Base-by-base conservation (phyloP, 495 filamentous ascomycete species). In the Podospora conica region DNA sequence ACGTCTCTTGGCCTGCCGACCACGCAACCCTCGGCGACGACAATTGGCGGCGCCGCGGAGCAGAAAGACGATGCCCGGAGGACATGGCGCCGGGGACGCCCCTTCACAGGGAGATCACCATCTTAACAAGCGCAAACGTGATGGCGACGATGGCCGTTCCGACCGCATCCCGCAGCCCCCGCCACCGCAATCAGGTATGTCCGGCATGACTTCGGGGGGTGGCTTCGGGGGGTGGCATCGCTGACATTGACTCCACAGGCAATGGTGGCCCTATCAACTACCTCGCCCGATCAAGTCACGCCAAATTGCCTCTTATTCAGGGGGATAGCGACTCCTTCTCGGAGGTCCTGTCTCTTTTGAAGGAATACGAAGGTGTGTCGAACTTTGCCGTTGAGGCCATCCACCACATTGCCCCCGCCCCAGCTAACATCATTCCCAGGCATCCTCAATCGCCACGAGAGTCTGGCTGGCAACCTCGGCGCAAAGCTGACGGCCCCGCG, bases 401-500 rank as follows among this genome's bases (percentile, higher is more conserved):
- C 53, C 12, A 27, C 22, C 18, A 28, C 12, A 5, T n/a, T 53
- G 12, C 0, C 33, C 12, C 20, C 29, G 24, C 57, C 58, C 60
- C 15, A 53, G 55, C 62, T 69, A 24, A 61, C 23, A 33, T n/a
- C 63, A 56, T 72, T 63, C 70, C 53, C 53, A 81, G 91, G 88
- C 55, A 90, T 96, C 21, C 80, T 96, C 22, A 88, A 91, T 66
- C 86, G 91, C 33, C 89, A 93, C 73, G 92, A 96, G 77, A 92
- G 89, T 70, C 86, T 96, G 63, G 91, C 92, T 55, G 86, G 88
- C 60, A 95, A 93, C 71, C 82, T 96, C 20, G 92, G 92, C 71
- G 91, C 91, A 55, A 89, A 91, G 63, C 90, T 92, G 15, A 82
- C 92, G 11, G 91, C 89, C 8, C 90, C 91, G 33, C 91, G 93